A percentile compares a stretch with the other conserved stretches of the same genome.
Evolutionary conservation across 164 flowering plant species (phyloP).

Genomic region (Nymphaea thermarum): DNA sequence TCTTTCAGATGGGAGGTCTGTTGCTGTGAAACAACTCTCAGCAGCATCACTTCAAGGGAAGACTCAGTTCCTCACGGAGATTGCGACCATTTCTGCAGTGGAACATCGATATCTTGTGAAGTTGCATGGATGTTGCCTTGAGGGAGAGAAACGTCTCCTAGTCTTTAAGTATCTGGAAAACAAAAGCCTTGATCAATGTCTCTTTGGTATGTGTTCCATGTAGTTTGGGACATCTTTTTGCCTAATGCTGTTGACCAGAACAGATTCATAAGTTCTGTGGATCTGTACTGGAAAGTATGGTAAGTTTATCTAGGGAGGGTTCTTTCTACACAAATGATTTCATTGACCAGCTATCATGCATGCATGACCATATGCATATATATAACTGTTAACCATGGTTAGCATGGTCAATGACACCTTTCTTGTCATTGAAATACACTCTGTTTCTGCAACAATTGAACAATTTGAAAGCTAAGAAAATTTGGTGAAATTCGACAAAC

Average conservation of each 20-base stretch:
- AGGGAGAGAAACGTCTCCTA: constrained; percentile 41
- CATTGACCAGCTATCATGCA: background rate
- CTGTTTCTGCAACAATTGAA: background rate
- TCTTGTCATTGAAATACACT: background rate
- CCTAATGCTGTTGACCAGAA: background rate
- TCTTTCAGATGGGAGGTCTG: constrained; percentile 46
- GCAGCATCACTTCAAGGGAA: constrained; percentile 44
- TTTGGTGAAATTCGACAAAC: too few relatives aligned
- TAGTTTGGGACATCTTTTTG: background rate
- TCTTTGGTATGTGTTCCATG: constrained; percentile 28
- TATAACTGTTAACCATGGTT: too few relatives aligned
- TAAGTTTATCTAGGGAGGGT: too few relatives aligned
- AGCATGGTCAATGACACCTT: background rate
- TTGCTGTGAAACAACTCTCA: constrained; percentile 57
- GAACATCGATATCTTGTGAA: constrained; percentile 44
- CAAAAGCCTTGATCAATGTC: constrained; percentile 57
- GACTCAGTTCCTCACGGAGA: constrained; percentile 44
- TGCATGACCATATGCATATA: background rate
- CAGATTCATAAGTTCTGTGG: too few relatives aligned
- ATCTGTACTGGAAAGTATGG: too few relatives aligned
- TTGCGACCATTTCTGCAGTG: constrained; percentile 29
- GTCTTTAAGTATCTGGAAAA: constrained; percentile 62
- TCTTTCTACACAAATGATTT: too few relatives aligned
- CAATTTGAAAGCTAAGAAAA: too few relatives aligned
- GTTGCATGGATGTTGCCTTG: constrained; percentile 56